Evolutionary conservation across 2,329 filamentous ascomycete species (phyloP), one percentile per base, ranked within the genome.

Genomic region (Diatrype stigma): DNA sequence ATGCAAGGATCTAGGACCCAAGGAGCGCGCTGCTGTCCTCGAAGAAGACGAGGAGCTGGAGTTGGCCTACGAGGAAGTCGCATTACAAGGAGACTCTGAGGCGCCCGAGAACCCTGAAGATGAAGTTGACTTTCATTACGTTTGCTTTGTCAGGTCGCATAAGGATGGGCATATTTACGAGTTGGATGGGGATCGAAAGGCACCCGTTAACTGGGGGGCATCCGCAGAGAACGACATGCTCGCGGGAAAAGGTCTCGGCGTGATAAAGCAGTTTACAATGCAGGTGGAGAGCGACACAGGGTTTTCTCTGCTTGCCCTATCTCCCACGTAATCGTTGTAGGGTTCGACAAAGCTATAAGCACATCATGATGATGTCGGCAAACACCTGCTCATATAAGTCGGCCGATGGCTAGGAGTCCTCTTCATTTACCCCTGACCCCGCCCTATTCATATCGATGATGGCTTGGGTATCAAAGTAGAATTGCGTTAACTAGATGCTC

Each of bases 101-200:
- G 82, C 84, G 3, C 87, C 86, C 2, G 66, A 73, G 42, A 60
- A 58, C 19, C 80, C 85, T 11, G 79, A 86, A 35, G 82, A 81
- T 47, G 75, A 78, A 48, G 77, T 89, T 3, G 83, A 89, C 62
- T 73, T 87, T 57, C 86, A 89, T 63, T 89, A 87, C 61, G 83
- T 89, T 37, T 87, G 84, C 59, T 90, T 89, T 62, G 81, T 87
- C 23, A 86, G 84, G 67, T 67, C 66, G 2, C 46, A 54, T 7
- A 74, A 79, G 60, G 77, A 80, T 46, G 71, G 74, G 32, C 67
- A 64, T 19, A 54, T 89, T 44, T 89, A 84, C 77, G 84, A 89
- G 66, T 68, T 90, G 64, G 86, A 90, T 67, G 86, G 86, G 10
- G 69, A 84, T 56, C 71, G 84, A 47, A 87, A 84, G 59, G 85